A percentile compares a stretch with the other conserved stretches of the same genome.
Conservation (phyloP, 2,329 filamentous ascomycete genomes). For the Talaromyces rugulosus region DNA sequence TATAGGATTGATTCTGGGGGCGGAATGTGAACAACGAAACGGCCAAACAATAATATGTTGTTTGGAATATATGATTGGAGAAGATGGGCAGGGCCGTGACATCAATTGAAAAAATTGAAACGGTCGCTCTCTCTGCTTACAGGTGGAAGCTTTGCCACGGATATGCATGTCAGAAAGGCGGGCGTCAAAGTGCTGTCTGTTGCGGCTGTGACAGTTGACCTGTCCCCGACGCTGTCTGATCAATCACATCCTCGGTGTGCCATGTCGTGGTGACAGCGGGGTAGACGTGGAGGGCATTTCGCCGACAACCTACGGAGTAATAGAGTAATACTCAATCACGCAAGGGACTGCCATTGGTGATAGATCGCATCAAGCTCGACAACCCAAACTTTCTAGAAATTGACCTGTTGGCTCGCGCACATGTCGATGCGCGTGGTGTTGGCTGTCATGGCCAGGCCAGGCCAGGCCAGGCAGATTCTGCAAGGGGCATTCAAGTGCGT, state of each 20-base stretch:
- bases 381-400: not conserved
- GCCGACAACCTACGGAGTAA: too few relatives aligned
- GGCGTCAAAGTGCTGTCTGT: not conserved
- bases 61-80: too few relatives aligned
- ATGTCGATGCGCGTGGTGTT: not conserved
- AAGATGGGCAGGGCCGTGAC: not conserved
- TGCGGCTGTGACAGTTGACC: not conserved
- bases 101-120: not conserved
- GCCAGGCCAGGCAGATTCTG: not conserved
- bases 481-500: not conserved
- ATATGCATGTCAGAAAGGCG: too few relatives aligned
- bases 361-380: not conserved
- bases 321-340: not conserved
- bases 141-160: not conserved
- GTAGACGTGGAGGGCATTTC: not conserved
- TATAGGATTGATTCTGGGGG: not conserved
- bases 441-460: not conserved
- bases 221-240: not conserved
- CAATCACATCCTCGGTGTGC: not conserved
- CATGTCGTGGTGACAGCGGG: not conserved
- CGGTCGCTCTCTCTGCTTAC: too few relatives aligned
- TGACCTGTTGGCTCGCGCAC: not conserved
- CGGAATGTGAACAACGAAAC: not conserved
- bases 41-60: too few relatives aligned
- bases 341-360: not conserved